Percentiles rank a stretch among this genome's conserved stretches.
Evolutionary conservation across 2,329 filamentous ascomycete genomes (phyloP).

Genomic region (Botrytis squamosa): DNA sequence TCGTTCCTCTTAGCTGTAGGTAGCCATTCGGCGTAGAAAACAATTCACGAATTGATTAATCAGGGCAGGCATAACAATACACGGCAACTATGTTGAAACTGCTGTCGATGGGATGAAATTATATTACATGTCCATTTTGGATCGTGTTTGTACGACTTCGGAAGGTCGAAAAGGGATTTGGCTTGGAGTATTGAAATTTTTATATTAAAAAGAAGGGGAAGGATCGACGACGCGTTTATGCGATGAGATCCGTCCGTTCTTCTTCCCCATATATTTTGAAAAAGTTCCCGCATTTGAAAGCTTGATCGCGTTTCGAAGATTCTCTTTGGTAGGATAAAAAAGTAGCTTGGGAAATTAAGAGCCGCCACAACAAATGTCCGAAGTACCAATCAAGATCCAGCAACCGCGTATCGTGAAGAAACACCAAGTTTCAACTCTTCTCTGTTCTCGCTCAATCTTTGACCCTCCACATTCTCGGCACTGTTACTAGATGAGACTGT

Average conservation of each 20-base stretch:
- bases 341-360: constrained; percentile 5
- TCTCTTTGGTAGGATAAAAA: not conserved
- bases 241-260: not conserved
- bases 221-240: not conserved
- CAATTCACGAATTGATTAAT: not conserved
- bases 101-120: not conserved
- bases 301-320: constrained; percentile 14
- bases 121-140: not conserved
- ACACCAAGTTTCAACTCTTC: constrained; percentile 13
- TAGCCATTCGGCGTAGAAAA: not conserved
- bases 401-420: not conserved
- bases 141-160: not conserved
- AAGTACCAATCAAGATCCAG: constrained; percentile 6
- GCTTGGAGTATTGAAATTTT: not conserved
- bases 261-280: not conserved
- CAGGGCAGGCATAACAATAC: not conserved
- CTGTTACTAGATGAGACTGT: not conserved
- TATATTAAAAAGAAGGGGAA: constrained; percentile 13
- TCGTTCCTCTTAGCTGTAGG: not conserved
- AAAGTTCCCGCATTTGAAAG: constrained; percentile 6
- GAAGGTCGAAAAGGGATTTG: not conserved
- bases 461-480: constrained; percentile 11
- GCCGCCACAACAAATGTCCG: constrained; percentile 16
- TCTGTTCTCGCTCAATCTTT: not conserved
- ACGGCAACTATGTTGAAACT: not conserved